Percentiles rank a stretch among this genome's conserved stretches.
These are phyloP conservation scores for Chrysoporthe cubensis DNA, from an alignment of 2,329 filamentous ascomycete species.

Conservation along the genomic window DNA sequence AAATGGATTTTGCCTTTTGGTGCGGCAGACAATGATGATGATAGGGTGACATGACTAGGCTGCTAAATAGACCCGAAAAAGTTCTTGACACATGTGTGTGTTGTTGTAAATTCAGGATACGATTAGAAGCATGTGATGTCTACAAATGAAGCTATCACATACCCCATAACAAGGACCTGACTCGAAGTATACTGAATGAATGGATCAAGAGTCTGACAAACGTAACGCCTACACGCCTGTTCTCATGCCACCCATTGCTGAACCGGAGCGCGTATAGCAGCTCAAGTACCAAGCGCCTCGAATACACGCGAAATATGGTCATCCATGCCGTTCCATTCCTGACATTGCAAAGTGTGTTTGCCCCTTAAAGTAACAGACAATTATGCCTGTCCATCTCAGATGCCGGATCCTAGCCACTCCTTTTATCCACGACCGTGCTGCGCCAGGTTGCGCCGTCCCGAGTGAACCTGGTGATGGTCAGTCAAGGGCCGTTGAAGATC, in stretches of 20 bases:
- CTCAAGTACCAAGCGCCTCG: not conserved
- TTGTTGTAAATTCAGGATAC: not conserved
- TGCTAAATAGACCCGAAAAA: constrained; percentile 29
- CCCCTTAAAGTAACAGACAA: not conserved
- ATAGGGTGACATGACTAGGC: constrained; percentile 18
- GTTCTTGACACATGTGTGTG: constrained; percentile 20
- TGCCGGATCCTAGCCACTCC: not conserved
- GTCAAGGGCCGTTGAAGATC: not conserved
- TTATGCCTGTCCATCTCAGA: not conserved
- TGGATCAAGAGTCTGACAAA: not conserved
- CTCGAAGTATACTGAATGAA: not conserved
- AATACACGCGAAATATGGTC: not conserved
- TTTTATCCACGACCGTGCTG: not conserved
- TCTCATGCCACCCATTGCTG: not conserved
- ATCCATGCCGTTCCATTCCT: not conserved
- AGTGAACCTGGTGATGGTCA: not conserved
- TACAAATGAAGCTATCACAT: not conserved
- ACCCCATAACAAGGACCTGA: not conserved
- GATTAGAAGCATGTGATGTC: not conserved
- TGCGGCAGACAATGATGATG: constrained; percentile 18
- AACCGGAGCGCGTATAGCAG: not conserved
- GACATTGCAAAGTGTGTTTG: not conserved
- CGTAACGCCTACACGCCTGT: not conserved
- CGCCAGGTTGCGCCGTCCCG: not conserved
- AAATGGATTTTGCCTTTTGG: constrained; percentile 20